These are phyloP conservation scores for Nymphaea colorata DNA, from an alignment of 164 flowering plant genomes.

Conservation along the genomic window DNA sequence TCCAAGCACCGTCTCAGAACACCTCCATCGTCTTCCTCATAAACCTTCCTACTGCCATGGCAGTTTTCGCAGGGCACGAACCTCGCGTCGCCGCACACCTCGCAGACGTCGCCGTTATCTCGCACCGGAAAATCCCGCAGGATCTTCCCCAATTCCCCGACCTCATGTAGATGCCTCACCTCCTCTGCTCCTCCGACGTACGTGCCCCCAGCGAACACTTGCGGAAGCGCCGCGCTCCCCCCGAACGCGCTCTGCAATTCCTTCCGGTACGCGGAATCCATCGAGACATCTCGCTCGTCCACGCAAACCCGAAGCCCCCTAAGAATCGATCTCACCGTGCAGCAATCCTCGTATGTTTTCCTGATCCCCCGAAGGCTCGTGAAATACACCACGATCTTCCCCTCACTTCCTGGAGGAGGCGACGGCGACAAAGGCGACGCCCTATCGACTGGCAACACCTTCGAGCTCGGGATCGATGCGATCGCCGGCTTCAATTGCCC, in stretches of 20 bases:
- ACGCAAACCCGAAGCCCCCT: slow-evolving; percentile 63
- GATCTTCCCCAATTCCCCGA: slow-evolving; percentile 59
- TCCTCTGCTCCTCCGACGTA: slow-evolving; percentile 78
- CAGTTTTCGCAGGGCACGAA: slow-evolving; percentile 74
- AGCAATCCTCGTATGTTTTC: slow-evolving; percentile 83
- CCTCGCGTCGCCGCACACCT: slow-evolving; percentile 76
- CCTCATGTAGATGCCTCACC: slow-evolving; percentile 55
- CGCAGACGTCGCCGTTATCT: slow-evolving; percentile 36
- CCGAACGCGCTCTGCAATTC: slow-evolving; percentile 46
- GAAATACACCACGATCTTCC: slow-evolving; percentile 55
- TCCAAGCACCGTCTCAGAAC: slow-evolving; percentile 41
- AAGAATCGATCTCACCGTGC: slow-evolving; percentile 48
- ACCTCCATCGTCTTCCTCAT: slow-evolving; percentile 36
- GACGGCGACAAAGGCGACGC: background rate
- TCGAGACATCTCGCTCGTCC: slow-evolving; percentile 84
- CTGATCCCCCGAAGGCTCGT: slow-evolving; percentile 83
- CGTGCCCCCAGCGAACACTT: slow-evolving; percentile 64
- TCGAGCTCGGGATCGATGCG: background rate
- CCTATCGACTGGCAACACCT: slow-evolving; percentile 8
- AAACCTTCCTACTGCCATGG: slow-evolving; percentile 77
- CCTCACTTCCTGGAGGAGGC: slow-evolving; percentile 25
- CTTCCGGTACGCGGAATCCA: slow-evolving; percentile 61
- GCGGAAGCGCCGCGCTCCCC: slow-evolving; percentile 47
- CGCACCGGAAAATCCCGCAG: slow-evolving; percentile 44
- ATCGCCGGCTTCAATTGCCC: background rate